Base-by-base conservation (phyloP, 306 rosid genomes). In the Hippophae gyantsensis region DNA sequence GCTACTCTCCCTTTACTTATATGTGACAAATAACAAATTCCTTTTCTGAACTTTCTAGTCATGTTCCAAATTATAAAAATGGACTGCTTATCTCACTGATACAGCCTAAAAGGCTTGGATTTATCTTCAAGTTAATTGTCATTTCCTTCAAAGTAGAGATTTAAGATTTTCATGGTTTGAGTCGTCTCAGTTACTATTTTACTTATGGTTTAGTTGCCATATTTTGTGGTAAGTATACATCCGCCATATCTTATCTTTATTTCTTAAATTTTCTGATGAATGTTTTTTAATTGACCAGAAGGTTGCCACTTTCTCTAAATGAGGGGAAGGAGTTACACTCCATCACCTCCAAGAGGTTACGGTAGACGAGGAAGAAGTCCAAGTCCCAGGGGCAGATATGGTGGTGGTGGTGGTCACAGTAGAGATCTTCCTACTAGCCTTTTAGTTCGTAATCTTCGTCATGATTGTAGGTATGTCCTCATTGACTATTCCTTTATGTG, bases 361-460 rank as follows among this genome's bases (percentile, higher is more conserved):
- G 78, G 88, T 48, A 72, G 95, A 72, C 82, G 97, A 75, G 95
- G 94, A 12, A 65, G 93, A 59, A 92, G 98, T 64, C 96, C 99
- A 0, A 87, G 95, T 76, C 99, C 99, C 3, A 81, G 99, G 43
- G 89, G 96, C 25, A 96, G 95, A 48, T 70, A 85, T 60, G 79
- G 82, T 38, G 86, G 85, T 38, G 89, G 92, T 54, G 63, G 79
- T 32, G 38, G 38, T 32, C 38, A 89, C 54, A 61, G 79, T 25
- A 73, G 97, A 68, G 99, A 93, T 77, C 90, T 78, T 23, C 97
- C 99, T 9, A 88, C 97, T 14, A 93, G 99, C 13, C 99, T 93
- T 67, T 88, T 93, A 11, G 99, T 93, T 49, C 99, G 99, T 54
- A 93, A 93, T 82, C 99, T 93, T 71, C 88, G 99, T 65, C 97